Evolutionary conservation across 2,329 filamentous ascomycete species (phyloP), one percentile per base, ranked within the genome.

Genomic region (Lachnellula subtilissima): DNA sequence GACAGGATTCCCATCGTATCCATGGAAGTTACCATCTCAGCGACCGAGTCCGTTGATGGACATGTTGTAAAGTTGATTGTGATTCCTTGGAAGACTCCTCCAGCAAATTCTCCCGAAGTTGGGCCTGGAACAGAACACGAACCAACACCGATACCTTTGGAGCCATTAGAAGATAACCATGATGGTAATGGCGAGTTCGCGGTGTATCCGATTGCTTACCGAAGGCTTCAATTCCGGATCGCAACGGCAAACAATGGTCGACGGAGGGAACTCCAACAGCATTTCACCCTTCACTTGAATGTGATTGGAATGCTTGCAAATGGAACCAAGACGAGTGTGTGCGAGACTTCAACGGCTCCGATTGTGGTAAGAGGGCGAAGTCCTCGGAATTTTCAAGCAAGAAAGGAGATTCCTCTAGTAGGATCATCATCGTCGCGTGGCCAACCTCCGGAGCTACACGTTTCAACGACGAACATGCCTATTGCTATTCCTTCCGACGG

Each of bases 21-120:
- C 61, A 89, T 93, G 71, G 92, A 97, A 71, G 84, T 97, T 52
- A 86, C 87, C 53, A 89, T 97, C 48, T 95, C 91, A 5, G 93
- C 93, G 8, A 96, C 91, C 49, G 93, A 97, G 71, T 97, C 93
- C 1, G 91, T 96, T 15, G 93, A 97, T 70, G 90, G 91, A 36
- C 93, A 96, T 65, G 77, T 89, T 0, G 91, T 97, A 45, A 93
- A 95, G 65, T 86, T 97, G 60, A 97, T 97, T 61, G 94, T 94
- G 7, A 96, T 97, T 57, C 93, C 93, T 1, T 97, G 93, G 93
- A 97, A 97, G 77, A 97, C 92, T 2, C 92, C 91, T 1, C 89
- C 88, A 28, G 89, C 89, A 50, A 89, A 87, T 72, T 84, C 86
- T 3, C 80, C 84, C n/a, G 83, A 87, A 61, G 78, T 85, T 56